Evolutionary conservation across 1,139 yeast genomes (phyloP), one percentile per base, ranked within the genome.

Genomic region (Lodderomyces pseudojiufengensis): DNA sequence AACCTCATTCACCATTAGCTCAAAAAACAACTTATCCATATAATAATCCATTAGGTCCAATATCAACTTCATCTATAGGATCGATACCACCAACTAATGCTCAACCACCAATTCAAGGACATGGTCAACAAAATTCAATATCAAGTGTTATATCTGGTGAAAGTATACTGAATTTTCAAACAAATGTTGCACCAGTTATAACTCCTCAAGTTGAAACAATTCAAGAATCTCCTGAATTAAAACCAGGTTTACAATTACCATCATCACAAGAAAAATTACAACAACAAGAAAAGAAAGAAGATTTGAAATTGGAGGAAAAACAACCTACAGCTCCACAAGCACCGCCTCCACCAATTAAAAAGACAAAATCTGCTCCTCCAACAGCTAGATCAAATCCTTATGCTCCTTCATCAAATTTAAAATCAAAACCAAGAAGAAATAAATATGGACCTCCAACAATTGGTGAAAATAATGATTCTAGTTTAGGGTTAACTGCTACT

Each of bases 361-460:
- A 27, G 9, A 5, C 27, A 6, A 24, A 30, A 30, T 27, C 41
- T 13, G 32, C 33, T 10, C 42, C 36, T 5, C 27, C 34, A 16
- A 42, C 52, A 9, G 45, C 47, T 3, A 55, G 49, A 36, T 45
- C 45, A n/a, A 66, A 67, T 39, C 73, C 74, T 21, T 67, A 68
- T 46, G 73, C 73, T 2, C 73, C 75, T 11, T 56, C 59, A 3
- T 49, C 47, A 1, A 25, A 37, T 13, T 38, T 49, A 12, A 47
- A 44, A 34, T 37, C 47, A 13, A 43, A 40, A 12, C 24, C 50
- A 9, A 50, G 47, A 31, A 50, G 44, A 35, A 57, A 40, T 40
- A 58, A 47, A 33, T 62, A 62, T 37, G 66, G 66, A 1, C 65
- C 67, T 7, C 48, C 58, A 9, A 37, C 50, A n/a, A 23, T 14